Evolutionary conservation across 2,329 filamentous ascomycete genomes (phyloP), one percentile per base, ranked within the genome.

Genomic region (Sporothrix pseudoabietina): DNA sequence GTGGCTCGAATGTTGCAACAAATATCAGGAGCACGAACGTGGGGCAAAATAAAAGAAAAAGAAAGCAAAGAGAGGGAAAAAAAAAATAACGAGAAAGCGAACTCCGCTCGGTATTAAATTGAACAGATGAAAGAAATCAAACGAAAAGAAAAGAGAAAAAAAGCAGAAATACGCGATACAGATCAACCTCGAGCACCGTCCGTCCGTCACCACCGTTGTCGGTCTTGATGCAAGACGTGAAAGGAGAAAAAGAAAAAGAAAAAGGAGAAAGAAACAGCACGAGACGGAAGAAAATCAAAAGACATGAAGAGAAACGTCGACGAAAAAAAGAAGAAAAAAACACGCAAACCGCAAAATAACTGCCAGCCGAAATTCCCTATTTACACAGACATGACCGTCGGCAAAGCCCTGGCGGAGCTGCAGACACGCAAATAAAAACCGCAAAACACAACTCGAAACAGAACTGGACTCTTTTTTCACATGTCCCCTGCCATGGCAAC

Each of bases 291-390:
- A 49, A 22, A 66, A 22, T 26, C 26, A 26, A 26, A 26, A 26
- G 26, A 26, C 26, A 26, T 26, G 47, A 61, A 22, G 55, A 55
- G 44, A 12, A 54, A 61, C 5, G 32, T 7, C 59, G 39, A 54
- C 35, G 26, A 54, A 22, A 63, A 7, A 63, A 26, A 26, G 26
- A 26, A 63, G 5, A 63, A 32, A 41, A 68, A 10, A 66, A 39
- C 22, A 30, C 55, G 65, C 63, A 59, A 63, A 57, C 59, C 26
- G 32, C n/a, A 54, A 70, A 63, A 10, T 30, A 55, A 52, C 52
- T 63, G 54, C 68, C 68, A 54, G 35, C 35, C 52, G 35, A 57
- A 71, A 49, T 61, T 71, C 52, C 69, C 39, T 49, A 70, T 70
- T 70, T 70, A 44, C 68, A 70, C 22, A 47, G 49, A 70, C 49